Evolutionary conservation across 345 rosid genomes (phyloP), one percentile per base, ranked within the genome.

Genomic region (Aurinia saxatilis): DNA sequence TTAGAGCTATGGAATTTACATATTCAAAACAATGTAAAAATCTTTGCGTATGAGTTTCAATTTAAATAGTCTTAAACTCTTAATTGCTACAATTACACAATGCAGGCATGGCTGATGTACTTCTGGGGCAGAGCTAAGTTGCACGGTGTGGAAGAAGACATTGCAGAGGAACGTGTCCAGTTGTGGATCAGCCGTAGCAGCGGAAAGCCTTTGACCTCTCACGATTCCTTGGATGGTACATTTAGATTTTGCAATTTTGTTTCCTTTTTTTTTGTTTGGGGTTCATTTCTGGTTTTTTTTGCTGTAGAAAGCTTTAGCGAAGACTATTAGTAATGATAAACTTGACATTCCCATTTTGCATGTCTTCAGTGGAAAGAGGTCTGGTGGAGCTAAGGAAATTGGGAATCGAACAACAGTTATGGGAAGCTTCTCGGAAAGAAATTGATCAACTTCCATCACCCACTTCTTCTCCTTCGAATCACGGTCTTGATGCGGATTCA

Each of bases 351-450:
- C 2, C 4, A 17, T 50, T 15, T 23, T 50, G 38, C 5, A 29
- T 2, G 52, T 67, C 15, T 23, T 58, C 82, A 91, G 98, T 88
- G 60, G 90, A 91, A 72, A 77, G 98, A 66, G 96, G 90, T 1
- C 66, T 88, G 49, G 37, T 74, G 65, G 96, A 88, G 79, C 77
- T 91, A 57, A 72, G 88, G 78, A 91, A 91, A 76, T 75, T 91
- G 61, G 87, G 95, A 63, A 88, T 91, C 50, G 96, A 91, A 63
- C 91, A 82, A 57, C 95, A 82, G 48, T 82, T 91, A 8, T 91
- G 98, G 96, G 96, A 86, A 84, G 95, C 96, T 30, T 91, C 96
- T 66, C 70, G 98, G 49, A 80, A 49, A 73, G 93, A 82, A 68
- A 83, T 71, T 13, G 93, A 82, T 55, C 82, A 70, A 48, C 72